Conservation (phyloP, 306 rosid species). For the Trifolium subterraneum region DNA sequence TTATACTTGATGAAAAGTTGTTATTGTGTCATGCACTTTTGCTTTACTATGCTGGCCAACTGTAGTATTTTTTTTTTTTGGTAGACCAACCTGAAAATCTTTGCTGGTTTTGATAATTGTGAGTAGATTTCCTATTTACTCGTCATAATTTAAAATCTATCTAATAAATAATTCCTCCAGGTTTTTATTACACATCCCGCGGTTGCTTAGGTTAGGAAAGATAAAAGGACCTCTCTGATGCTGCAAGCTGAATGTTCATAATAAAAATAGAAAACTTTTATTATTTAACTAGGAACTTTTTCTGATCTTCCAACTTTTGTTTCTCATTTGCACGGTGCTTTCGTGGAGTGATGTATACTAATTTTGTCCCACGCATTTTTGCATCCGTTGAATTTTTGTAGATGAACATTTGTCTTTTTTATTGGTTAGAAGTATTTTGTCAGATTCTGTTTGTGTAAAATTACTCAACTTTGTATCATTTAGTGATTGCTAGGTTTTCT, state of each 20-base stretch:
- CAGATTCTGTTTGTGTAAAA: constrained; percentile 20
- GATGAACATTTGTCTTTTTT: constrained; percentile 23
- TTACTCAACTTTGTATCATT: constrained; percentile 31
- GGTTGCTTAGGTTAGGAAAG: constrained; percentile 8
- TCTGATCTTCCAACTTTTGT: neutral
- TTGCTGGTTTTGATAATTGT: constrained; percentile 17
- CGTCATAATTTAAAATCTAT: constrained; percentile 12
- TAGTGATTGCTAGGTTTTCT: constrained; percentile 43
- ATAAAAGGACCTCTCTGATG: constrained; percentile 2
- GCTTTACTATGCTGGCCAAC: constrained; percentile 12
- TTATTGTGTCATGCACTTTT: constrained; percentile 6
- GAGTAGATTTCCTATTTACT: constrained; percentile 17
- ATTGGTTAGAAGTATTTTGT: constrained; percentile 11
- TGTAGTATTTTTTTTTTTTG: constrained; percentile 19
- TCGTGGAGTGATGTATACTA: neutral
- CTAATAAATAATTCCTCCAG: constrained; percentile 9
- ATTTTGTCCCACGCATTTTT: constrained; percentile 35
- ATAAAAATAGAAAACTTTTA: neutral
- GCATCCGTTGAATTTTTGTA: constrained; percentile 15
- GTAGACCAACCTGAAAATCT: neutral
- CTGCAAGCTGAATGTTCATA: constrained; percentile 10
- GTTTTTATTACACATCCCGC: constrained; percentile 6
- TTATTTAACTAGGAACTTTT: constrained; percentile 10
- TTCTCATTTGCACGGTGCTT: neutral
- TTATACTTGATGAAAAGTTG: constrained; percentile 23